phyloP scores from a whole-genome alignment of 371 early-diverging fungal genomes.

The Polyrhizophydium stewartii region DNA sequence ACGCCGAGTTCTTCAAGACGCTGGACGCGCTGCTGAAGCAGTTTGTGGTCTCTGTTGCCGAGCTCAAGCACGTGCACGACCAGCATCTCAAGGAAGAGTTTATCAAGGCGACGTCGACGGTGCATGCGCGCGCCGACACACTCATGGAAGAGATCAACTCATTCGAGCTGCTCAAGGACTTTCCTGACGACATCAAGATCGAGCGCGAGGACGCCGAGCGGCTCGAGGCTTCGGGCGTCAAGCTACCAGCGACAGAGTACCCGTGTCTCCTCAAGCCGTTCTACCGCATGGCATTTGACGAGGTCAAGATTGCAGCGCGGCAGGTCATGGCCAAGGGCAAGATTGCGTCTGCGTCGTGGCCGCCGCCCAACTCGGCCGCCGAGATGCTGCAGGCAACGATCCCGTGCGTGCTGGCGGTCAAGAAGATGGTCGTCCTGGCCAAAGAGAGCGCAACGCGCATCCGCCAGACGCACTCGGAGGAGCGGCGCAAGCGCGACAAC shows the following conservation, averaged over 20 bases:
- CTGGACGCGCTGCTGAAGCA: slow-evolving; percentile 28
- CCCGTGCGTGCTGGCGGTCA: slow-evolving; percentile 37
- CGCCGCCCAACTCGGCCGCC: slow-evolving; percentile 31
- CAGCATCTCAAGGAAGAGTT: slow-evolving; percentile 31
- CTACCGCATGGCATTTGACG: slow-evolving; percentile 13
- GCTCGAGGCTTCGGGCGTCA: slow-evolving; percentile 20
- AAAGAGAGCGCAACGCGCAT: slow-evolving; percentile 20
- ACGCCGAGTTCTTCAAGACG: slow-evolving; percentile 24
- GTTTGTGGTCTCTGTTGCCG: slow-evolving; percentile 32
- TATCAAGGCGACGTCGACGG: slow-evolving; percentile 17
- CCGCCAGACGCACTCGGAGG: slow-evolving; percentile 18
- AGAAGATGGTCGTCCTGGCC: slow-evolving; percentile 30
- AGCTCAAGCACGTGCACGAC: slow-evolving; percentile 25
- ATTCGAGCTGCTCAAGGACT: slow-evolving; percentile 33
- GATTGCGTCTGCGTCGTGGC: slow-evolving; percentile 34
- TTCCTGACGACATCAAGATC: slow-evolving; percentile 26
- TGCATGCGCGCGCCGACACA: slow-evolving; percentile 27
- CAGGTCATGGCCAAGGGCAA: slow-evolving; percentile 25
- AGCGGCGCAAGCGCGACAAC: slow-evolving; percentile 23
- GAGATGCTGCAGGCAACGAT: slow-evolving; percentile 39
- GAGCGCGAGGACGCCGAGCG: slow-evolving; percentile 18
- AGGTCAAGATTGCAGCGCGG: slow-evolving; percentile 23
- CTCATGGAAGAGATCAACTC: slow-evolving; percentile 33
- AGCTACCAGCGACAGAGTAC: slow-evolving; percentile 5
- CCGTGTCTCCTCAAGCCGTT: slow-evolving; percentile 20